These are phyloP conservation scores for Metschnikowia similis DNA, from an alignment of 805 yeast species.

Conservation along the genomic window DNA sequence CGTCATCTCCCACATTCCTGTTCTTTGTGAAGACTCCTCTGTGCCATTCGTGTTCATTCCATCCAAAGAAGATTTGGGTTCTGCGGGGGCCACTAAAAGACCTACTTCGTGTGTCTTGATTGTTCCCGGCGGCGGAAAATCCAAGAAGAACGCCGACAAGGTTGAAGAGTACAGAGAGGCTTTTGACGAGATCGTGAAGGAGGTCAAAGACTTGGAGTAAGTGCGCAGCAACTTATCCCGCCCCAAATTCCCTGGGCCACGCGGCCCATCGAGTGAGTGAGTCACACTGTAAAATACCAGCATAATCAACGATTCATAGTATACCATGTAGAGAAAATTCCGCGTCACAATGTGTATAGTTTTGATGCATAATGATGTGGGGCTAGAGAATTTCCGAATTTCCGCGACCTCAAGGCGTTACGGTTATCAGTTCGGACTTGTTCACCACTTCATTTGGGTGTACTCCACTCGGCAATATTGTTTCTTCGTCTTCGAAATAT, in stretches of 20 bases:
- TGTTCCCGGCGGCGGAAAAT: constrained; percentile 90
- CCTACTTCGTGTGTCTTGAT: constrained; percentile 98
- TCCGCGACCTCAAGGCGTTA: background rate
- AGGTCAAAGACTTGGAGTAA: constrained; percentile 48
- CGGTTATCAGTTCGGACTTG: background rate
- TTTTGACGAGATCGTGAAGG: constrained; percentile 92
- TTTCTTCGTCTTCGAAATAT: too few species aligned
- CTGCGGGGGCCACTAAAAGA: constrained; percentile 98
- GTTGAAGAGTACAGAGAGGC: constrained; percentile 86
- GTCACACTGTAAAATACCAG: constrained; percentile 11
- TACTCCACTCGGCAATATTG: too few species aligned
- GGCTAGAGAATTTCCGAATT: background rate
- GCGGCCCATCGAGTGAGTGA: constrained; percentile 3
- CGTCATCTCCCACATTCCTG: constrained; percentile 95
- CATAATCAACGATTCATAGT: constrained; percentile 8
- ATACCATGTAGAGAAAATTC: background rate
- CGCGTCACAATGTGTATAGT: background rate
- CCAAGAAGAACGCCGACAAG: constrained; percentile 65
- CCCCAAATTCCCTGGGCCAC: constrained; percentile 1
- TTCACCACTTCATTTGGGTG: too few species aligned
- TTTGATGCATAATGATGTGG: background rate
- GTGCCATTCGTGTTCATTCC: constrained; percentile 95
- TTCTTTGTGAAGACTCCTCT: constrained; percentile 87
- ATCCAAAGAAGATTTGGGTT: constrained; percentile 95
- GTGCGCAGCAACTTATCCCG: background rate